Evolutionary conservation across 805 yeast species (phyloP), one percentile per base, ranked within the genome.

Genomic region (Cyberlindnera samutprakarnensis): DNA sequence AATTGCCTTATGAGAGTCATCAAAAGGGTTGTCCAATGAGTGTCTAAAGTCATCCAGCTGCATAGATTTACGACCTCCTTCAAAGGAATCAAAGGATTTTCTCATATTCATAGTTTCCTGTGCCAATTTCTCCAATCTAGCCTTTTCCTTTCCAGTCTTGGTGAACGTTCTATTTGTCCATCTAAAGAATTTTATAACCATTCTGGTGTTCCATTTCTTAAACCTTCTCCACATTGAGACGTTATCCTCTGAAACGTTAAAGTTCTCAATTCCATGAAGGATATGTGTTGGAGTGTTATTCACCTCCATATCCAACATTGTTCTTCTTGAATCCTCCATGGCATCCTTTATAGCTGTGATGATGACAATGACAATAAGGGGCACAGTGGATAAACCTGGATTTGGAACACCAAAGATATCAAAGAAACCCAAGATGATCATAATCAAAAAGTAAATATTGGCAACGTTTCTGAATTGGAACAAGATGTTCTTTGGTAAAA

Each of bases 401-500:
- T 69, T 73, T 3, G 87, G 80, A 19, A 83, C 94, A 52, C 94
- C 94, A 54, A 83, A 83, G 24, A 83, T 77, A 31, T 68, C 64
- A 53, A 81, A 80, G 16, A 62, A 82, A 38, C 96, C 95, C 40
- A 90, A 59, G 42, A 90, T 78, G 49, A 79, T 79, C 59, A 85
- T 64, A 22, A 76, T 62, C 47, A 90, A 62, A 68, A 90, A 90
- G 62, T 87, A 90, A 31, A 85, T 63, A 58, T 90, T 90, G 27
- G 98, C 98, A 41, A 88, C 73, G 55, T 88, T 90, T 44, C 72
- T 75, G 57, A 88, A 88, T 61, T 92, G 97, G 42, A 72, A 68
- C 28, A 61, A 56, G 29, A 90, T 56, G 58, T 90, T 87, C 55
- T 87, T 87, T 3, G 97, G 97, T 19, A 92, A 43, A 51, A 90